phyloP scores from a whole-genome alignment of 2,329 filamentous ascomycete genomes.

The Cylindrodendrum hubeiense region DNA sequence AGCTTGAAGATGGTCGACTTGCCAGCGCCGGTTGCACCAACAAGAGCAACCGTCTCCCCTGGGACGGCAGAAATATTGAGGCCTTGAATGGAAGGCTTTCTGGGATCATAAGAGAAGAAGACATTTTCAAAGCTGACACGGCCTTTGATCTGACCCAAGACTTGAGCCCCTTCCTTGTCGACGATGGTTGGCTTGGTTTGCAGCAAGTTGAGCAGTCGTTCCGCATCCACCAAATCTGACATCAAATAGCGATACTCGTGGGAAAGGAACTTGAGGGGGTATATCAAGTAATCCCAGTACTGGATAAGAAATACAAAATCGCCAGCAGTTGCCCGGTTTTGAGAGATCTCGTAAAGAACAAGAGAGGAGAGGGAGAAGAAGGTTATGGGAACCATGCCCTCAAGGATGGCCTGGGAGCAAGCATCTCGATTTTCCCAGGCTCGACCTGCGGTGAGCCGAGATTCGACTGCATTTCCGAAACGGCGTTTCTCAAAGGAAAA shows the following conservation, averaged over 20 bases:
- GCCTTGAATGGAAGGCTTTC: slow-evolving; percentile 62
- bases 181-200: slow-evolving; percentile 68
- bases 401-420: slow-evolving; percentile 35
- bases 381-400: slow-evolving; percentile 61
- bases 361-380: slow-evolving; percentile 45
- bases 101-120: slow-evolving; percentile 66
- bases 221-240: slow-evolving; percentile 71
- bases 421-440: slow-evolving; percentile 40
- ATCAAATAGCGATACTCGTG: slow-evolving; percentile 43
- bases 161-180: slow-evolving; percentile 59
- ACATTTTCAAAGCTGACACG: slow-evolving; percentile 67
- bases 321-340: slow-evolving; percentile 32
- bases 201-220: slow-evolving; percentile 69
- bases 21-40: slow-evolving; percentile 72
- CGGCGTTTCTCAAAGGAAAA: slow-evolving; percentile 45
- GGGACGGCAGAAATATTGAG: slow-evolving; percentile 62
- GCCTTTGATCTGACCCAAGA: slow-evolving; percentile 59
- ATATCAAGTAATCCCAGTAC: slow-evolving; percentile 69
- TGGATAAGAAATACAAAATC: slow-evolving; percentile 72
- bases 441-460: slow-evolving; percentile 35
- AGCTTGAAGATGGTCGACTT: slow-evolving; percentile 74
- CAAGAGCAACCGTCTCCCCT: slow-evolving; percentile 69
- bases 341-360: slow-evolving; percentile 37
- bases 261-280: slow-evolving; percentile 50
- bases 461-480: slow-evolving; percentile 43